Percentiles rank a stretch among this genome's conserved stretches.
These are phyloP conservation scores for Lentinula edodes DNA, from an alignment of 768 basidiomycete genomes.

Conservation along the genomic window DNA sequence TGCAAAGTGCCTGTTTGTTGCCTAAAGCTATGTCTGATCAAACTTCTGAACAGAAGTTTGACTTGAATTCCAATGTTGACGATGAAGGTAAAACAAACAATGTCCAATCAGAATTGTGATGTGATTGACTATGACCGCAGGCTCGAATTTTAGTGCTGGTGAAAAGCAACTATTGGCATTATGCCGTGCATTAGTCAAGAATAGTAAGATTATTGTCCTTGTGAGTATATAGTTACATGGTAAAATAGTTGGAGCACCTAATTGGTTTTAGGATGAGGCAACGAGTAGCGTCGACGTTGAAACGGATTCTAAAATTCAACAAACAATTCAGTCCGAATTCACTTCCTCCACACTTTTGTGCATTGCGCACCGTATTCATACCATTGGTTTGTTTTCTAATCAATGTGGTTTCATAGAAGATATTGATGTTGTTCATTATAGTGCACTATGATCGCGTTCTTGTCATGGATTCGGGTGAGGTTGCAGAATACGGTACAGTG, in stretches of 20 bases:
- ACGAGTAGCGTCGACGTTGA: conserved; percentile 59
- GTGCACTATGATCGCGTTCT: conserved; percentile 65
- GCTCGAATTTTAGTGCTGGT: conserved; percentile 61
- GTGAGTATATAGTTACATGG: conserved; percentile 29
- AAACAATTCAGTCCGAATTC: conserved; percentile 61
- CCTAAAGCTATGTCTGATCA: conserved; percentile 41
- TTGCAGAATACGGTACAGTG: conserved; percentile 75
- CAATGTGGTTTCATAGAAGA: conserved; percentile 4
- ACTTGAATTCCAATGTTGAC: conserved; percentile 51
- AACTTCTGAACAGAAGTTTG: conserved; percentile 56
- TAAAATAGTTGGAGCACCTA: neutral
- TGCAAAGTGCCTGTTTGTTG: conserved; percentile 57
- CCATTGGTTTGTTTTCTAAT: conserved; percentile 32
- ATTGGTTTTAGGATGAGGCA: conserved; percentile 49
- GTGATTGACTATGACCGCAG: conserved; percentile 18
- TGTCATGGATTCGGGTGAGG: conserved; percentile 65
- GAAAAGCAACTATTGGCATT: conserved; percentile 63
- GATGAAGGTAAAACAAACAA: conserved; percentile 45
- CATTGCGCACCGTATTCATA: conserved; percentile 57
- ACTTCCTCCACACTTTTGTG: conserved; percentile 46
- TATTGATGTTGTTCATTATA: conserved; percentile 12
- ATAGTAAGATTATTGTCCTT: conserved; percentile 52
- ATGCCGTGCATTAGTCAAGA: conserved; percentile 56
- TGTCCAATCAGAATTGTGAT: neutral
- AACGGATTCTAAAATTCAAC: conserved; percentile 57